Percentiles rank a stretch among this genome's conserved stretches.
These are phyloP conservation scores for Plasmopara halstedii DNA, from an alignment of 352 stramenopile species.

Conservation along the genomic window DNA sequence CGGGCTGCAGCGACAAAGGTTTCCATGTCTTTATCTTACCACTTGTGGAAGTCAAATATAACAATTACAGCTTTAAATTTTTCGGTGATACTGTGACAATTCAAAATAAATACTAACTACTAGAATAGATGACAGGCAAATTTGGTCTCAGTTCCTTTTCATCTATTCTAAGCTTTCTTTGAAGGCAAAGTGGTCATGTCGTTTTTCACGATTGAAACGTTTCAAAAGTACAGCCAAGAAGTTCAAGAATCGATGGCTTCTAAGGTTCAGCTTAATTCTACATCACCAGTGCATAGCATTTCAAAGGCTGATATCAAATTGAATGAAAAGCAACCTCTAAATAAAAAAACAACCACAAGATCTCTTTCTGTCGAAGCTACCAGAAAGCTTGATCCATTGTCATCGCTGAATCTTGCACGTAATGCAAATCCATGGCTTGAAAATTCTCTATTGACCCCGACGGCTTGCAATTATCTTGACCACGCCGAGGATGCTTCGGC, in stretches of 20 bases:
- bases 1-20: constrained; percentile 24
- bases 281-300: constrained; percentile 1
- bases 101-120: too few relatives aligned
- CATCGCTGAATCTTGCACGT: constrained; percentile 35
- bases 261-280: constrained; percentile 11
- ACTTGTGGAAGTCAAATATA: too few relatives aligned
- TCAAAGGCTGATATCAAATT: constrained; percentile 7
- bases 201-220: constrained; percentile 24
- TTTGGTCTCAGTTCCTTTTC: too few relatives aligned
- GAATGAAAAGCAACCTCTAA: constrained; percentile 13
- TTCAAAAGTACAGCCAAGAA: constrained; percentile 23
- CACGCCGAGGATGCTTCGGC: constrained; percentile 10
- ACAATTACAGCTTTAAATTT: too few relatives aligned
- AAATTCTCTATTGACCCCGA: constrained; percentile 26
- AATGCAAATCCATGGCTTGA: constrained; percentile 44
- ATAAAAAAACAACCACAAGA: constrained; percentile 3
- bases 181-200: constrained; percentile 8
- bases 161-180: constrained; percentile 33
- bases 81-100: too few relatives aligned
- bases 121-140: too few relatives aligned
- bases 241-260: constrained; percentile 3
- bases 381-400: constrained; percentile 49
- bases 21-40: too few relatives aligned
- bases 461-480: constrained; percentile 11
- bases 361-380: constrained; percentile 6